phyloP scores from a whole-genome alignment of 345 rosid species.

The Gossypium arboreum region DNA sequence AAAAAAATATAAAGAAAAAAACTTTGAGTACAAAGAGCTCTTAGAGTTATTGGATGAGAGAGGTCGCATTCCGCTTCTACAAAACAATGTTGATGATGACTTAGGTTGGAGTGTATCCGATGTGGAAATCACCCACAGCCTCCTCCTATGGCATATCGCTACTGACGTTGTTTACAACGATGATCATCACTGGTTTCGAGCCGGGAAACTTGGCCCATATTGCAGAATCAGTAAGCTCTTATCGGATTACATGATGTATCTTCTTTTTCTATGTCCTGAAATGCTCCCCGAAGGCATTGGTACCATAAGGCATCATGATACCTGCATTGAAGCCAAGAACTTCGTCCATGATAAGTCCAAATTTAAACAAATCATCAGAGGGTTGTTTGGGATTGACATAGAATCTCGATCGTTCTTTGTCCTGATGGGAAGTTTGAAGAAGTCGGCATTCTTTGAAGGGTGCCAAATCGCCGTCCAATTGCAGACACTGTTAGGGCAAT shows the following conservation, averaged over 20 bases:
- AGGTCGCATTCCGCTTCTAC: neutral
- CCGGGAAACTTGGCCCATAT: neutral
- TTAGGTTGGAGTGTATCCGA: slow-evolving; percentile 7
- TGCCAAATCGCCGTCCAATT: slow-evolving; percentile 4
- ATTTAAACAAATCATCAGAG: neutral
- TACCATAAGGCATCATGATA: slow-evolving; percentile 15
- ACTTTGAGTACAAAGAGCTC: neutral
- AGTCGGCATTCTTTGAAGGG: slow-evolving; percentile 18
- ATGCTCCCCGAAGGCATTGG: slow-evolving; percentile 23
- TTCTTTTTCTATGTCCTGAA: neutral
- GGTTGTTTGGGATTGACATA: neutral
- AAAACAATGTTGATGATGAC: neutral
- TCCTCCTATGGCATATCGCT: slow-evolving; percentile 33
- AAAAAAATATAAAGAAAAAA: neutral
- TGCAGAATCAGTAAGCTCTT: slow-evolving; percentile 17
- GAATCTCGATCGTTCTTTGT: neutral
- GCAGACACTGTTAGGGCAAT: neutral
- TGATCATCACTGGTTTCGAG: neutral
- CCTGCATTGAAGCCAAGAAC: neutral
- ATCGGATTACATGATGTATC: slow-evolving; percentile 19
- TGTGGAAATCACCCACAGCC: slow-evolving; percentile 20
- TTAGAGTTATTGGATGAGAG: slow-evolving; percentile 6
- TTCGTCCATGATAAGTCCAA: neutral
- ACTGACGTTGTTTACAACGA: slow-evolving; percentile 15
- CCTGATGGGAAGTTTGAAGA: neutral